Evolutionary conservation across 805 yeast genomes (phyloP).

Genomic region (Blastobotrys chiropterorum): DNA sequence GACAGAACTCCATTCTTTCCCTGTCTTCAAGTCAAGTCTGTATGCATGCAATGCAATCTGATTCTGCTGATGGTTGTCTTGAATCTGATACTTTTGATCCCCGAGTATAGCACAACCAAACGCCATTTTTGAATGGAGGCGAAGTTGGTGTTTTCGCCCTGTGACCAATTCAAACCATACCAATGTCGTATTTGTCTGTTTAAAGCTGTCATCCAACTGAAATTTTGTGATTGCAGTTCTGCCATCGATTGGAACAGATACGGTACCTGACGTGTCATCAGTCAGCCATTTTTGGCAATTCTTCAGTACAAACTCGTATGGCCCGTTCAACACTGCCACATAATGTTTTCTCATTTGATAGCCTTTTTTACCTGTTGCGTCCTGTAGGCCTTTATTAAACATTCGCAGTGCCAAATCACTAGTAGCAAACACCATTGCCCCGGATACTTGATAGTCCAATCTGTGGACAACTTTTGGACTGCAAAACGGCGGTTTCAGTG

Average conservation of each 20-base stretch:
- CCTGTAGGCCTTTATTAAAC: conserved; percentile 11
- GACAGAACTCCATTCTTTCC: background rate
- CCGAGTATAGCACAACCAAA: conserved; percentile 13
- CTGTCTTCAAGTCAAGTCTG: background rate
- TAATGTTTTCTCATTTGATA: conserved; percentile 11
- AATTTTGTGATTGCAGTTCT: conserved; percentile 12
- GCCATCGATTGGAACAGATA: conserved; percentile 5
- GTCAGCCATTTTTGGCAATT: conserved; percentile 2
- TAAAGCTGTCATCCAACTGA: background rate
- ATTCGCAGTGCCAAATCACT: conserved; percentile 11
- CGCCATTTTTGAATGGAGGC: conserved; percentile 13
- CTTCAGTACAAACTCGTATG: background rate
- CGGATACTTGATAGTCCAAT: conserved; percentile 16
- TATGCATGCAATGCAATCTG: background rate
- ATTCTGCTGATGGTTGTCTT: background rate
- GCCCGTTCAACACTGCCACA: conserved; percentile 7
- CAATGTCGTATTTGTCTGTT: conserved; percentile 3
- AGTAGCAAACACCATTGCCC: conserved; percentile 18
- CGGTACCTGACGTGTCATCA: conserved; percentile 3
- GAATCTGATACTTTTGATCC: conserved; percentile 1
- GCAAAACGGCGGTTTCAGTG: conserved; percentile 10
- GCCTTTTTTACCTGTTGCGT: conserved; percentile 9
- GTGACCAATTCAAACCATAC: conserved; percentile 15
- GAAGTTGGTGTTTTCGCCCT: conserved; percentile 19
- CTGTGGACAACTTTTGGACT: conserved; percentile 18